Evolutionary conservation across 2,329 filamentous ascomycete species (phyloP).

Genomic region (Trichoderma asperellum): DNA sequence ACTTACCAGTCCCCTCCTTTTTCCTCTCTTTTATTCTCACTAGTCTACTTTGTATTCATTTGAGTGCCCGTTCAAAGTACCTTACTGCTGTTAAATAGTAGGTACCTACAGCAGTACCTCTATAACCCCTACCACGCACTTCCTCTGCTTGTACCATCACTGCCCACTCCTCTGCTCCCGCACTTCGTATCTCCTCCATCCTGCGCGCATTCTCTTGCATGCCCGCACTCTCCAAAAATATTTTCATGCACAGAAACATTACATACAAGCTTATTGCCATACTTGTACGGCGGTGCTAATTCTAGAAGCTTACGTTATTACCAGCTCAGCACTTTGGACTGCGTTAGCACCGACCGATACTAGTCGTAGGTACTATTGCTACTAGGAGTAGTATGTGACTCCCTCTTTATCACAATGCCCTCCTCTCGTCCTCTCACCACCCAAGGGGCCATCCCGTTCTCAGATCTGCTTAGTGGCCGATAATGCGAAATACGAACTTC

Average conservation of each 20-base stretch:
- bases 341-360: not conserved
- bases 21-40: not conserved
- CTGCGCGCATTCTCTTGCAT: not conserved
- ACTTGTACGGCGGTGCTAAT: not conserved
- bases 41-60: no score
- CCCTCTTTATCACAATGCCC: not conserved
- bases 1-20: not conserved
- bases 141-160: not conserved
- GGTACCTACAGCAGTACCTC: not conserved
- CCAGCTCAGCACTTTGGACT: not conserved
- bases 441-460: not conserved
- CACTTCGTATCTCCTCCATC: not conserved
- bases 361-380: not conserved
- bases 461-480: not conserved
- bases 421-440: not conserved
- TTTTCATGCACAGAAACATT: conserved; percentile 3
- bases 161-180: not conserved
- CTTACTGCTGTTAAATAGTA: no score
- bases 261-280: conserved; percentile 13
- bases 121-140: not conserved
- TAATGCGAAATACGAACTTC: conserved; percentile 1
- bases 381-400: not conserved
- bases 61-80: not conserved
- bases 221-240: not conserved
- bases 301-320: conserved; percentile 6